Conservation (phyloP, 2,329 filamentous ascomycete species). For the Colletotrichum agaves region DNA sequence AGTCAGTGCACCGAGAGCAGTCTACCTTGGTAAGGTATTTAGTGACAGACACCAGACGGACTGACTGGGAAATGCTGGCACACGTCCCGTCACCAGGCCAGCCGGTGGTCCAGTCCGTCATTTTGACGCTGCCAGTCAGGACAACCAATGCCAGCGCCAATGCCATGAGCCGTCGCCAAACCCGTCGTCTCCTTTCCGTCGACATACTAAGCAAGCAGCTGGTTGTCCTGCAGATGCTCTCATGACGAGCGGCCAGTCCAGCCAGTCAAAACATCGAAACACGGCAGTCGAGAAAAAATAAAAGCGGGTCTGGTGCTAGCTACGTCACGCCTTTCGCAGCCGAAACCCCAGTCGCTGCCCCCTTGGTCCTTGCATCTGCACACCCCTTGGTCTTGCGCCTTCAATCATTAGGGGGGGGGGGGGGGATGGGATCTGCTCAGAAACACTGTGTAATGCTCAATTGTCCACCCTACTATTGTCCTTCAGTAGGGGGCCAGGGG, state of each 20-base stretch:
- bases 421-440: conserved; percentile 19
- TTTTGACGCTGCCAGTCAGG: conserved; percentile 1
- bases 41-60: conserved; percentile 23
- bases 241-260: conserved; percentile 1
- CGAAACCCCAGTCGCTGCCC: conserved; percentile 29
- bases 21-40: conserved; percentile 3
- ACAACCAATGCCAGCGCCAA: conserved; percentile 2
- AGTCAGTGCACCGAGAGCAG: conserved; percentile 24
- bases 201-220: background rate
- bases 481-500: conserved; percentile 1
- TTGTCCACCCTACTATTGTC: conserved; percentile 4
- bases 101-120: conserved; percentile 15
- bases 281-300: conserved; percentile 24
- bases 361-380: conserved; percentile 37
- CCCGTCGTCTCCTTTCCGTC: conserved; percentile 9
- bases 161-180: conserved; percentile 16
- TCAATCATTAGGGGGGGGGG: conserved; percentile 7
- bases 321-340: conserved; percentile 37
- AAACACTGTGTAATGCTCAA: conserved; percentile 23
- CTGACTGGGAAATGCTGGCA: conserved; percentile 29
- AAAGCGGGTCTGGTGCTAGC: conserved; percentile 31
- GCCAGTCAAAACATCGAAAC: conserved; percentile 9
- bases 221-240: background rate
- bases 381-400: conserved; percentile 30
- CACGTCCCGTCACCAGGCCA: conserved; percentile 32